A percentile compares a stretch with the other conserved stretches of the same genome.
These are phyloP conservation scores for Pythium folliculosum DNA, from an alignment of 352 stramenopile genomes.

Conservation along the genomic window DNA sequence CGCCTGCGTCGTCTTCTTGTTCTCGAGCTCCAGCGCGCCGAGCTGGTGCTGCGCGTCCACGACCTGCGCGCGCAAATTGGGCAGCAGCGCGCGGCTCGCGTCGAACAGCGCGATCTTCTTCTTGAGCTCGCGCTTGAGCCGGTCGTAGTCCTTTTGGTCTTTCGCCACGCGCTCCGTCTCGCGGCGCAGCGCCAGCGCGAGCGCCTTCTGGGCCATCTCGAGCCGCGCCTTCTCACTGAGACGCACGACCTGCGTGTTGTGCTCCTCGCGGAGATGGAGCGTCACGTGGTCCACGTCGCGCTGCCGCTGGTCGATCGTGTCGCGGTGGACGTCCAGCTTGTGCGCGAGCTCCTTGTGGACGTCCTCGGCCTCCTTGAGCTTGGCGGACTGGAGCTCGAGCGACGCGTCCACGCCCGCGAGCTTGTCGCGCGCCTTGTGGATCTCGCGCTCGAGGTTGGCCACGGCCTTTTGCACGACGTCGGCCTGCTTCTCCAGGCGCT, in stretches of 20 bases:
- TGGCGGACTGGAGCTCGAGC: conserved; percentile 45
- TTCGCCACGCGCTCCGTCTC: conserved; percentile 70
- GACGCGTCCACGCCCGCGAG: conserved; percentile 40
- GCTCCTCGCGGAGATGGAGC: conserved; percentile 83
- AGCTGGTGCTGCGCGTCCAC: conserved; percentile 78
- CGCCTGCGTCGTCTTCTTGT: conserved; percentile 62
- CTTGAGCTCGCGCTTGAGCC: conserved; percentile 84
- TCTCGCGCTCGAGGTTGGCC: conserved; percentile 66
- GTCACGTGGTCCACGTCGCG: conserved; percentile 90
- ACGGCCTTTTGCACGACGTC: conserved; percentile 86
- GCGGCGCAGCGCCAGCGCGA: conserved; percentile 50
- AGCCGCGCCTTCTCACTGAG: conserved; percentile 72
- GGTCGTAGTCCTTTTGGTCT: conserved; percentile 80
- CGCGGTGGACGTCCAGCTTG: conserved; percentile 89
- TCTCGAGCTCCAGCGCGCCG: conserved; percentile 54
- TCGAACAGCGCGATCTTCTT: conserved; percentile 89
- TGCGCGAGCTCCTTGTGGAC: conserved; percentile 77
- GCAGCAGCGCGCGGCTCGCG: conserved; percentile 66
- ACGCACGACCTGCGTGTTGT: conserved; percentile 76
- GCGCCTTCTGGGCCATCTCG: conserved; percentile 58
- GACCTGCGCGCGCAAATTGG: conserved; percentile 81
- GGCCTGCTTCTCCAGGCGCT: conserved; percentile 84
- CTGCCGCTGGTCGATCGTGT: conserved; percentile 90
- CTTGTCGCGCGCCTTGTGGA: conserved; percentile 45
- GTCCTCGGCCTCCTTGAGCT: conserved; percentile 76